Evolutionary conservation across 2,329 filamentous ascomycete species (phyloP).

Genomic region (Exophiala bonariae): DNA sequence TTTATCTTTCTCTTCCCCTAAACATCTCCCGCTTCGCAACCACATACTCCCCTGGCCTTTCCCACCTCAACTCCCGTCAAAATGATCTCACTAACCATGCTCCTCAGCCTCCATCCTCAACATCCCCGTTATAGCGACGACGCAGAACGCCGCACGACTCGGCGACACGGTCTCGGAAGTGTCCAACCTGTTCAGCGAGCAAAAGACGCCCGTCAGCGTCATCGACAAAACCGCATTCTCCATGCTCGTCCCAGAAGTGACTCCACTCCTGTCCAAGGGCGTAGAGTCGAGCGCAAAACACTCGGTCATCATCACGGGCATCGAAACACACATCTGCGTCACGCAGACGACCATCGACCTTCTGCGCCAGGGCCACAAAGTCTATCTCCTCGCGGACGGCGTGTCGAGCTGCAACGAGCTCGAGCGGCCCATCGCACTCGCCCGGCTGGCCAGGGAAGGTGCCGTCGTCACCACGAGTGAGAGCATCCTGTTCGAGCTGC

Average conservation of each 20-base stretch:
- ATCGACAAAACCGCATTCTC: conserved; percentile 88
- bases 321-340: conserved; percentile 92
- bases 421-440: conserved; percentile 78
- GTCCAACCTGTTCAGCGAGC: conserved; percentile 51
- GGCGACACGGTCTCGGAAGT: conserved; percentile 80
- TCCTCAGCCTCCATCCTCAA: conserved; percentile 55
- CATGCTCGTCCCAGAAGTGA: conserved; percentile 74
- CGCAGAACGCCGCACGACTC: conserved; percentile 76
- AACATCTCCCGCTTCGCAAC: too few relatives aligned
- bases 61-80: too few relatives aligned
- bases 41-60: too few relatives aligned
- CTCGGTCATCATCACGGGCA: conserved; percentile 78
- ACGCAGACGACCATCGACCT: conserved; percentile 89
- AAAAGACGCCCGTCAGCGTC: conserved; percentile 54
- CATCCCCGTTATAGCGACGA: conserved; percentile 82
- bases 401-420: conserved; percentile 84
- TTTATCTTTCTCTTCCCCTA: background rate
- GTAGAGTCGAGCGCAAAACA: too few relatives aligned
- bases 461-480: conserved; percentile 83
- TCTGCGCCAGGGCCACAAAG: conserved; percentile 69
- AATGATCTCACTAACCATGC: conserved; percentile 20
- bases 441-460: conserved; percentile 72
- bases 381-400: conserved; percentile 85
- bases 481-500: conserved; percentile 83
- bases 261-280: too few relatives aligned